Conservation (phyloP, 148 eudicot genomes). For the Nyssa sinensis region DNA sequence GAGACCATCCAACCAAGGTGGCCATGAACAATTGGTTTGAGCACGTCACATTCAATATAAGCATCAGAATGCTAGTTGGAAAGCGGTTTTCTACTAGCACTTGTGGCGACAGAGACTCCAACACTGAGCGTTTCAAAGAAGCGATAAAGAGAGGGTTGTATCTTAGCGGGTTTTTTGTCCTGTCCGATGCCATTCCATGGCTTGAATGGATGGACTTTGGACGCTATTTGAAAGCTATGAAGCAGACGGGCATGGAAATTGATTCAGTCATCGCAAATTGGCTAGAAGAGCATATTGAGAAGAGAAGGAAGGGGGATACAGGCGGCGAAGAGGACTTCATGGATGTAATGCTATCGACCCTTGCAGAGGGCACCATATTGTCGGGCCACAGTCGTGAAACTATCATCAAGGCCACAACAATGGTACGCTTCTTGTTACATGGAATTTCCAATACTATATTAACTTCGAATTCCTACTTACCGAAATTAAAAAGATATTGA, state of each 20-base stretch:
- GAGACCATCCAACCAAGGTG: slow-evolving; percentile 1
- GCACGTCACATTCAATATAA: slow-evolving; percentile 32
- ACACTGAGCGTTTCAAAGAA: slow-evolving; percentile 26
- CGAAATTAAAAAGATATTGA: too few relatives aligned
- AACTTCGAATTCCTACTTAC: too few relatives aligned
- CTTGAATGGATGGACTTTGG: slow-evolving; percentile 26
- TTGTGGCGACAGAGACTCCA: slow-evolving; percentile 1
- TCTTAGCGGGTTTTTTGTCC: slow-evolving; percentile 37
- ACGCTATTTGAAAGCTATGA: slow-evolving; percentile 28
- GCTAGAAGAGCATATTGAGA: slow-evolving; percentile 29
- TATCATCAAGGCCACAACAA: slow-evolving; percentile 27
- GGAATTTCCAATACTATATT: too few relatives aligned
- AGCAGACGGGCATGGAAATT: slow-evolving; percentile 11
- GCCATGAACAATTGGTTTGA: slow-evolving; percentile 38
- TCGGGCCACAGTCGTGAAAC: slow-evolving; percentile 9
- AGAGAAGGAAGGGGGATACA: neutral
- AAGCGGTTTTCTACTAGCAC: slow-evolving; percentile 31
- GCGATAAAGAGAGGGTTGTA: slow-evolving; percentile 33
- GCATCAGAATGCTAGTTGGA: slow-evolving; percentile 34
- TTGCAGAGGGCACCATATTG: neutral
- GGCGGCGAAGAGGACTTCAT: slow-evolving; percentile 29
- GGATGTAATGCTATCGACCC: slow-evolving; percentile 26
- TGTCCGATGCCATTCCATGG: slow-evolving; percentile 36
- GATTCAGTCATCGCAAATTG: slow-evolving; percentile 14
- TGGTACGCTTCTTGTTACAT: slow-evolving; percentile 16